Evolutionary conservation across 306 rosid genomes (phyloP), one percentile per base, ranked within the genome.

Genomic region (Hylodesmum podocarpum): DNA sequence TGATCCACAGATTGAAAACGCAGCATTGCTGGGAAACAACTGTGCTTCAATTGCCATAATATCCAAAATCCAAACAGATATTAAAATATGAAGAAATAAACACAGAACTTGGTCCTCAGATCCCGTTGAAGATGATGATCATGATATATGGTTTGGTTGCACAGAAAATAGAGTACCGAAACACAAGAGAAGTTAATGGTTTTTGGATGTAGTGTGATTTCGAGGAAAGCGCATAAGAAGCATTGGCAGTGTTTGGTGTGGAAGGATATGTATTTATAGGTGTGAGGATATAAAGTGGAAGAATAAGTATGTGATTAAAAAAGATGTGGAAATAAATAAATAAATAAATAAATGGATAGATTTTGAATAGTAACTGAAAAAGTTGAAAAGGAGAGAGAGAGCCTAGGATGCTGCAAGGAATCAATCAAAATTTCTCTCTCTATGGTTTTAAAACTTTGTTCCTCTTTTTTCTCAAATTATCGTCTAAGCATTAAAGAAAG

Each of bases 1-100:
- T 5, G 83, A 61, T 0, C 13, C 70, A 15, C 22, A 18, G 0
- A 43, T 29, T 3, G 40, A 15, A 58, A 77, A 44, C 0, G 15
- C 63, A 27, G 53, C 3, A 9, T 36, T 34, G 9, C 1, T 24
- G 34, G 76, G 24, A 21, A 29, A 57, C 63, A 43, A 21, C n/a
- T 86, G 94, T 8, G 92, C 91, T 50, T 92, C 86, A 64, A 88
- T 82, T 1, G 96, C 91, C 97, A 92, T 59, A 10, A n/a, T 4
- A 47, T 47, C 57, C 5, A 33, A 33, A 4, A 33, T 33, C 37
- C 37, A 33, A 33, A 3, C 3, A 33, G n/a, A n/a, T n/a, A n/a
- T n/a, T n/a, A n/a, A n/a, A n/a, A n/a, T n/a, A n/a, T n/a, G n/a
- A n/a, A n/a, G 37, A 33, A 33, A 3, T 0, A 33, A 33, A 33